Evolutionary conservation across 352 stramenopile species (phyloP), one percentile per base, ranked within the genome.

Genomic region (Pythium aquatile): DNA sequence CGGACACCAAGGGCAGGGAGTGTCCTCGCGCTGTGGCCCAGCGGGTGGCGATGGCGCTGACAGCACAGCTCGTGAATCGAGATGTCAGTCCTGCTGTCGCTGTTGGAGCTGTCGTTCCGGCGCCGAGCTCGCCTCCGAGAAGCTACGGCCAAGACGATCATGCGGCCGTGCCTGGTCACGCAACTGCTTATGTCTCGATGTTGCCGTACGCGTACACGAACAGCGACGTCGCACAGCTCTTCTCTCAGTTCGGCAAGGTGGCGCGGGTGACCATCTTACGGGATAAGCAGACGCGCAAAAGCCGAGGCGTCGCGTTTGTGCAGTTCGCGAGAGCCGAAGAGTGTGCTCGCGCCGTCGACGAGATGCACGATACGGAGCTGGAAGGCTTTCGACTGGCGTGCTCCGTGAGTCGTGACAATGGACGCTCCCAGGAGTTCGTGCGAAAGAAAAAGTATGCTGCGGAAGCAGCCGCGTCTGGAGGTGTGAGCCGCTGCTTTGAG

Each of bases 191-290:
- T 67, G 81, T 96, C n/a, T 76, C 87, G 26, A 96, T 94, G 87
- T 79, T 96, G 46, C 87, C 87, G 68, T 96, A 90, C 60, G 80
- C 81, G 29, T 96, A 94, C 74, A 96, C 85, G 5, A 93, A 85
- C 56, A 96, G 87, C 68, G 87, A 94, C 66, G 83, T 96, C 17
- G 87, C 84, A 39, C 86, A 96, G 69, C 76, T 96, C 20, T 96
- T 94, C 58, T 75, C 76, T 20, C 80, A 74, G 5, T 92, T 90
- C 65, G 83, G 87, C 9, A 85, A 83, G 65, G 70, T 94, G 52
- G 85, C 87, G 47, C 80, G 83, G 24, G 84, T 93, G 46, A 83
- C 88, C 55, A 79, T 96, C 20, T 64, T 94, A 58, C 82, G 83
- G 1, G 83, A 96, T 59, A 87, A 86, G 56, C 63, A 83, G 68